Conservation (phyloP, 139 green algal species). For the Tetradesmus obliquus region DNA sequence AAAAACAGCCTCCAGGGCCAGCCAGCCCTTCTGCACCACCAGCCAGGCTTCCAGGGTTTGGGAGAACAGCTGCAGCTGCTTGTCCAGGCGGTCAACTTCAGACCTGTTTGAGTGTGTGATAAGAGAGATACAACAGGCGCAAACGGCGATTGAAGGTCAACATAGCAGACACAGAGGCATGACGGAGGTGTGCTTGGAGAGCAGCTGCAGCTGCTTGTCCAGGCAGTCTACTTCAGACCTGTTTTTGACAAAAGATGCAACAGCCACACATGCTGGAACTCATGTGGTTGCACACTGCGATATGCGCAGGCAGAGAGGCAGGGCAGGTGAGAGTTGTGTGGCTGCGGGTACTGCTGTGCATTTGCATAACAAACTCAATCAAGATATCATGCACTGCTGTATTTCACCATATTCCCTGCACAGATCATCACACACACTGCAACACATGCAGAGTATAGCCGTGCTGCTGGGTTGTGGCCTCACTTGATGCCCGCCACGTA, state of each 20-base stretch:
- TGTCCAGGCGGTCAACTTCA: slow-evolving; percentile 80
- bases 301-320: too few relatives aligned
- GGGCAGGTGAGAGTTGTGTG: too few relatives aligned
- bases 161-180: too few relatives aligned
- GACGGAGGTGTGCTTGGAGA: neutral
- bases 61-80: slow-evolving; percentile 68
- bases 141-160: neutral
- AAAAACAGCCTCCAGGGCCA: slow-evolving; percentile 79
- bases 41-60: slow-evolving; percentile 77
- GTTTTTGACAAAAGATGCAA: too few relatives aligned
- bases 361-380: too few relatives aligned
- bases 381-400: too few relatives aligned
- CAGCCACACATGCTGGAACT: too few relatives aligned
- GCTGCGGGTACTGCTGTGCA: too few relatives aligned
- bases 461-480: neutral
- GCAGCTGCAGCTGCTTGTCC: neutral
- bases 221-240: neutral
- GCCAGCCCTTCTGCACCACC: slow-evolving; percentile 80
- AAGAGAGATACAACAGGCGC: neutral
- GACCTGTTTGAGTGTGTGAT: slow-evolving; percentile 14
- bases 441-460: neutral
- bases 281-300: too few relatives aligned
- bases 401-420: too few relatives aligned
- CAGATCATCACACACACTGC: too few relatives aligned
- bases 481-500: slow-evolving; percentile 64